A percentile compares a stretch with the other conserved stretches of the same genome.
Evolutionary conservation across 1,284 basidiomycete genomes (phyloP).

Genomic region (Cryptococcus sp.): DNA sequence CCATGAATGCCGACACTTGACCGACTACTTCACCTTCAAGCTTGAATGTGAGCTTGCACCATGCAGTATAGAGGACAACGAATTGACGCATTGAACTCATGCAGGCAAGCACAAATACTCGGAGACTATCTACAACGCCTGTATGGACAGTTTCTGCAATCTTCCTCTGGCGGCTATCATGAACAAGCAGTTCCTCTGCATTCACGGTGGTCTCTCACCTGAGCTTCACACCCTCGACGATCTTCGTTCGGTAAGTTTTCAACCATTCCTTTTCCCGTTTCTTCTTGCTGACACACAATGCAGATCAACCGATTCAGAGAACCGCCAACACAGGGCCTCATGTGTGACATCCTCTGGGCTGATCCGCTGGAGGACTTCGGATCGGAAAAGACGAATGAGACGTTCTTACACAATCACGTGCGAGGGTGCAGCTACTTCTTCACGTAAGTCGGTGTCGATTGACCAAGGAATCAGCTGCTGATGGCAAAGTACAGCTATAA

Average conservation of each 20-base stretch:
- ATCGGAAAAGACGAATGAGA: slow-evolving; percentile 79
- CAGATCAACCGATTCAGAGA: slow-evolving; percentile 93
- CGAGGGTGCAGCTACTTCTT: slow-evolving; percentile 96
- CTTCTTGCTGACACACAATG: slow-evolving; percentile 31
- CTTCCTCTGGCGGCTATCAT: slow-evolving; percentile 89
- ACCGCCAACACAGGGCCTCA: slow-evolving; percentile 88
- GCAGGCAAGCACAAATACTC: slow-evolving; percentile 94
- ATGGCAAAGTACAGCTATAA: slow-evolving; percentile 65
- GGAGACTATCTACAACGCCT: slow-evolving; percentile 83
- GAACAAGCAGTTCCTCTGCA: slow-evolving; percentile 97
- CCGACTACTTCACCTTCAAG: slow-evolving; percentile 97
- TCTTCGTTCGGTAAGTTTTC: slow-evolving; percentile 66
- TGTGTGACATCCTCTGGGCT: slow-evolving; percentile 95
- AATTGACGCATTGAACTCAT: slow-evolving; percentile 8
- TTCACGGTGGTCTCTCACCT: slow-evolving; percentile 88
- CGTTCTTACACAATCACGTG: slow-evolving; percentile 88
- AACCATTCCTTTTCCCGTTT: neutral
- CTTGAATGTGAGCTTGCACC: slow-evolving; percentile 70
- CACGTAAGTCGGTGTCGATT: slow-evolving; percentile 63
- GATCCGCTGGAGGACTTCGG: slow-evolving; percentile 94
- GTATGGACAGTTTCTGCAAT: slow-evolving; percentile 91
- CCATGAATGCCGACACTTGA: slow-evolving; percentile 95
- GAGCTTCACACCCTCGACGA: slow-evolving; percentile 90
- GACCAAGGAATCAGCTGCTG: neutral
- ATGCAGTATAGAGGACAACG: neutral